Percentiles rank a stretch among this genome's conserved stretches.
Evolutionary conservation across 257 asterid genomes (phyloP).

Genomic region (Lycium barbarum): DNA sequence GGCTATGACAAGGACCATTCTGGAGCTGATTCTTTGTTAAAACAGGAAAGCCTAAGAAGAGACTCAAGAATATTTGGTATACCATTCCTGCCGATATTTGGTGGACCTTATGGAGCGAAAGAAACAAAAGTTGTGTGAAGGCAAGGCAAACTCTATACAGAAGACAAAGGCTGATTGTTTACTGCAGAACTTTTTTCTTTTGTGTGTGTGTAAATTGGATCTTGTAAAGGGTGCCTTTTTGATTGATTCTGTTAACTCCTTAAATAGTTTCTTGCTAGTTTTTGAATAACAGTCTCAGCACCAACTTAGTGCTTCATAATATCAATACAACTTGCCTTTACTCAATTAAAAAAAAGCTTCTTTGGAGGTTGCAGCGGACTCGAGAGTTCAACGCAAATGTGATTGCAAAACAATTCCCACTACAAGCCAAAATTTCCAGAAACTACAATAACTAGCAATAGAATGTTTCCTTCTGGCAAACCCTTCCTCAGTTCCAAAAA

Average conservation of each 20-base stretch:
- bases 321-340: background rate
- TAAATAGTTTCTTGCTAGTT: background rate
- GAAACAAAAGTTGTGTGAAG: background rate
- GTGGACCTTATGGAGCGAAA: background rate
- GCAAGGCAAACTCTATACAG: background rate
- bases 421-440: conserved; percentile 5
- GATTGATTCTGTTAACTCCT: background rate
- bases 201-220: background rate
- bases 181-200: background rate
- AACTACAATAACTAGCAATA: conserved; percentile 7
- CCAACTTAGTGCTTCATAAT: conserved; percentile 6
- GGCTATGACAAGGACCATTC: conserved; percentile 6
- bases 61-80: conserved; percentile 1
- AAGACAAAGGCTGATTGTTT: background rate
- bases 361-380: background rate
- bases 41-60: background rate
- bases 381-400: background rate
- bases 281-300: background rate
- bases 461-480: conserved; percentile 12
- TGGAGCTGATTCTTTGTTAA: background rate
- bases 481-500: background rate
- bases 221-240: background rate
- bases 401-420: background rate
- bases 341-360: background rate
- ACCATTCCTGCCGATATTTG: conserved; percentile 1